phyloP scores from a whole-genome alignment of 768 basidiomycete species.

The Lactarius pseudohatsudake region DNA sequence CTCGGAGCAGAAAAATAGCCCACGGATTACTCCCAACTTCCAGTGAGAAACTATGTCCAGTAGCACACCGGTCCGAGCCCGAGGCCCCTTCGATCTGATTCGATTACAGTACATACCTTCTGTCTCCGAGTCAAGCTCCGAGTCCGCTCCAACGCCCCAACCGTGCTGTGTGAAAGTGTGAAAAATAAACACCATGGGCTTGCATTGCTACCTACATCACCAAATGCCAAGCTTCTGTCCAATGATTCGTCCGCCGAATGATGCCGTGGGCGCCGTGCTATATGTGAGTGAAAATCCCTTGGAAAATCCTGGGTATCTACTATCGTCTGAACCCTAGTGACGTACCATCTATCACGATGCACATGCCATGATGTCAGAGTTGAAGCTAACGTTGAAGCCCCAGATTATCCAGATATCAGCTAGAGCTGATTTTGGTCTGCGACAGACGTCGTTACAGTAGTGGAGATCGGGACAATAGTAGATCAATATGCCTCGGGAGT shows the following conservation, averaged over 20 bases:
- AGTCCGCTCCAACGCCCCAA: not conserved
- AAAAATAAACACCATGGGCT: not conserved
- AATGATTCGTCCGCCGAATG: not conserved
- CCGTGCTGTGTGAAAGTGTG: not conserved
- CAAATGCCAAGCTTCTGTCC: not conserved
- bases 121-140: no score
- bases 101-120: not conserved
- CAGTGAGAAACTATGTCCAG: not conserved
- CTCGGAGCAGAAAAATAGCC: not conserved
- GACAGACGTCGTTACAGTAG: not conserved
- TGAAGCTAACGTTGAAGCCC: no score
- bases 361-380: not conserved
- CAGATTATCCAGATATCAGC: not conserved
- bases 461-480: not conserved
- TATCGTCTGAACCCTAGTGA: no score
- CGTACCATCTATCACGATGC: not conserved
- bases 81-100: not conserved
- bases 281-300: no score
- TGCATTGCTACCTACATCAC: not conserved
- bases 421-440: not conserved
- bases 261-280: not conserved
- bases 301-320: no score
- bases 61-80: no score
- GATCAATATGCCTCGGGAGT: not conserved
- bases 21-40: not conserved